Conservation (phyloP, 2,329 filamentous ascomycete species). For the Madurella fahalii region DNA sequence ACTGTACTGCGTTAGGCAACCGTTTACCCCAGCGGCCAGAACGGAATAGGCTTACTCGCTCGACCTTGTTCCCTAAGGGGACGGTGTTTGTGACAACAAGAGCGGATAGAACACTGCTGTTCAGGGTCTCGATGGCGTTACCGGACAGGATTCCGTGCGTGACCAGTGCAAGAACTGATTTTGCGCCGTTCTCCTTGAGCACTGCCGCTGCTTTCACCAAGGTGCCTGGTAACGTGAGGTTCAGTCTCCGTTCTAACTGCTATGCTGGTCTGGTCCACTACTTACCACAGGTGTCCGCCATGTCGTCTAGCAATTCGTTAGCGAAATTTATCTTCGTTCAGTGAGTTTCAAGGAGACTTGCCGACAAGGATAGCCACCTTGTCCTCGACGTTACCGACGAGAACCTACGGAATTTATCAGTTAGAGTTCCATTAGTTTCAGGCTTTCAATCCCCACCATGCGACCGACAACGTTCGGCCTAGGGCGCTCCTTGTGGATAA, state of each 20-base stretch:
- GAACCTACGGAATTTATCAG: slow-evolving; percentile 38
- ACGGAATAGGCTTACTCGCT: slow-evolving; percentile 38
- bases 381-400: slow-evolving; percentile 90
- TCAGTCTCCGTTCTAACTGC: neutral
- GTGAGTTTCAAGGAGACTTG: slow-evolving; percentile 3
- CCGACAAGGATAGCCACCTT: slow-evolving; percentile 87
- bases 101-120: slow-evolving; percentile 65
- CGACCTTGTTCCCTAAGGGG: slow-evolving; percentile 71
- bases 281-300: slow-evolving; percentile 79
- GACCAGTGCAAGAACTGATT: slow-evolving; percentile 88
- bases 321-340: neutral
- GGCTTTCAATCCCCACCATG: slow-evolving; percentile 51
- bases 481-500: slow-evolving; percentile 95
- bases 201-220: slow-evolving; percentile 81
- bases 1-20: slow-evolving; percentile 16
- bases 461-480: slow-evolving; percentile 75
- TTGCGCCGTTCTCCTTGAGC: slow-evolving; percentile 79
- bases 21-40: neutral
- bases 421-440: neutral
- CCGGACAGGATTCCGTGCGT: slow-evolving; percentile 90
- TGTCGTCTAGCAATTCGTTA: slow-evolving; percentile 61
- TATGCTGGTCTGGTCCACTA: slow-evolving; percentile 11
- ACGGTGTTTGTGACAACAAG: slow-evolving; percentile 91
- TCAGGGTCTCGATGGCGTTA: slow-evolving; percentile 81
- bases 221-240: slow-evolving; percentile 25